Evolutionary conservation across 2,329 filamentous ascomycete genomes (phyloP).

Genomic region (Sporothrix inflata): DNA sequence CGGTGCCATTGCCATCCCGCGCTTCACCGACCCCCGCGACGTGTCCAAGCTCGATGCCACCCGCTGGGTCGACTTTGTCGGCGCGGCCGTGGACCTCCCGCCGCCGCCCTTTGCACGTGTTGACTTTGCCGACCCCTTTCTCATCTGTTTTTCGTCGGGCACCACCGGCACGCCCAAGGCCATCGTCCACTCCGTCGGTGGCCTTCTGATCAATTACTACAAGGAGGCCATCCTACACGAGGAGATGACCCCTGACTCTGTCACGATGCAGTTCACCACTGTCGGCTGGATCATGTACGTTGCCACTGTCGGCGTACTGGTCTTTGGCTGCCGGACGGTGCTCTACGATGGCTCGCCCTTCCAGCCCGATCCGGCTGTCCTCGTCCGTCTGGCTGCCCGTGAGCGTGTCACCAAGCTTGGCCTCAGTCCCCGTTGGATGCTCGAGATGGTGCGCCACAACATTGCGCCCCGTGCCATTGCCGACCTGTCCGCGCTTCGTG

Average conservation of each 20-base stretch:
- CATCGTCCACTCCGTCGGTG: conserved; percentile 77
- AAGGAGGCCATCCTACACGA: conserved; percentile 65
- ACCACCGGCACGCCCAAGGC: conserved; percentile 85
- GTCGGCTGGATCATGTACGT: conserved; percentile 93
- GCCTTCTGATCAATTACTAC: conserved; percentile 55
- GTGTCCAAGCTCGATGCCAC: conserved; percentile 53
- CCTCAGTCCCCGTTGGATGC: conserved; percentile 75
- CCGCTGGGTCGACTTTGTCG: conserved; percentile 51
- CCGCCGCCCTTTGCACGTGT: conserved; percentile 60
- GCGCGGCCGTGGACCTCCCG: conserved; percentile 33
- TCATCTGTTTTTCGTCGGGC: conserved; percentile 78
- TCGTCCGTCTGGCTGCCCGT: conserved; percentile 64
- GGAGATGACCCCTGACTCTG: conserved; percentile 44
- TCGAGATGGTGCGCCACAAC: conserved; percentile 68
- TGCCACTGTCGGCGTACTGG: conserved; percentile 59
- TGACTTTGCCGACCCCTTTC: conserved; percentile 72
- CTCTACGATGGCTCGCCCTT: conserved; percentile 88
- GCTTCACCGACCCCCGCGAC: conserved; percentile 64
- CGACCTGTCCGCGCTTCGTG: conserved; percentile 63
- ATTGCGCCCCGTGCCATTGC: conserved; percentile 64
- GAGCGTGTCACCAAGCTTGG: conserved; percentile 73
- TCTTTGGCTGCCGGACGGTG: conserved; percentile 63
- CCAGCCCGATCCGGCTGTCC: conserved; percentile 65
- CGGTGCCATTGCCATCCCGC: conserved; percentile 66
- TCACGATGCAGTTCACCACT: conserved; percentile 62